Base-by-base conservation (phyloP, 2,329 filamentous ascomycete genomes). In the Lachnellula subtilissima region DNA sequence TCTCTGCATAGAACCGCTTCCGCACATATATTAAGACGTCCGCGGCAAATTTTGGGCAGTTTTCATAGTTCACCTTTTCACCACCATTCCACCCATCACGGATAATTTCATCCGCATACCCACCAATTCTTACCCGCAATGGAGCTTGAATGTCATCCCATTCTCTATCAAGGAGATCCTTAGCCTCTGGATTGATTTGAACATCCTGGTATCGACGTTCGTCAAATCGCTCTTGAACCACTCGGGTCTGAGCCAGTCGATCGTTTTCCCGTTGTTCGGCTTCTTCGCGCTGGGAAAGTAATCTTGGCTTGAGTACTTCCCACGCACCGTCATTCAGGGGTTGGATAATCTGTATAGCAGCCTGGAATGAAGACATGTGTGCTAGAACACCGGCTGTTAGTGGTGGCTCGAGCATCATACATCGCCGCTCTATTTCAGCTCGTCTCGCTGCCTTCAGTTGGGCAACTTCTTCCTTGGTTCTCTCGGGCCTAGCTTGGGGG, bases 321-420 rank as follows among this genome's bases (percentile, higher is more conserved):
- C 88, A 93, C 3, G 85, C 82, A 53, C 77, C 75, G 57, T 91
- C 86, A 61, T 82, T 85, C 64, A 93, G 74, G 19, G 85, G 84
- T 23, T 81, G 78, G 9, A 82, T 81, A 39, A 90, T 87, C 60
- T 89, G 83, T 47, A 88, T 79, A 32, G 89, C 85, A 39, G 86
- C 87, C 66, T 87, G 83, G 69, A 91, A 93, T 1, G 87, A 84
- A 48, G 87, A 80, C 71, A 91, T 88, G 65, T 87, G 84, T 54
- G 79, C 79, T 55, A 92, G 75, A 43, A 88, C 76, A 61, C 77
- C 78, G 40, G 84, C 73, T 49, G 76, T 73, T 55, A 93, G 74
- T 1, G 88, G 86, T 25, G 88, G 88, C 35, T 84, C 72, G 49
- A 93, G 77, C 48, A 80, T 75, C 69, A 81, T 73, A 66, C 86